These are phyloP conservation scores for Candida krabiensis DNA, from an alignment of 805 yeast genomes.

Conservation along the genomic window DNA sequence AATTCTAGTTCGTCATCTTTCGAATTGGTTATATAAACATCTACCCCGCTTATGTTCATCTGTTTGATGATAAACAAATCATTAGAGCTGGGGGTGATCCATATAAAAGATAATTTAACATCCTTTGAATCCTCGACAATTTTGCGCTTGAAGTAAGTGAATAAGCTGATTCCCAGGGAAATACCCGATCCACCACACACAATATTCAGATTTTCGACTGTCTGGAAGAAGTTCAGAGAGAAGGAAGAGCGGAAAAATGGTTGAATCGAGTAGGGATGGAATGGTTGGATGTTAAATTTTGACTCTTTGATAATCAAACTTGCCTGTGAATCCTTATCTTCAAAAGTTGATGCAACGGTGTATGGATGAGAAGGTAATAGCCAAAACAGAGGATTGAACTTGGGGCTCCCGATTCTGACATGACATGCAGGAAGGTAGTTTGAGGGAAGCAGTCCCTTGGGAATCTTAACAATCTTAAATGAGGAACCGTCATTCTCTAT, in stretches of 20 bases:
- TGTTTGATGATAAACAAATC: slow-evolving; percentile 50
- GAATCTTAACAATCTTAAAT: slow-evolving; percentile 22
- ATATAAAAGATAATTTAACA: slow-evolving; percentile 42
- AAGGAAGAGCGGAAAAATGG: slow-evolving; percentile 45
- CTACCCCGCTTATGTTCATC: slow-evolving; percentile 34
- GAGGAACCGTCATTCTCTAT: slow-evolving; percentile 23
- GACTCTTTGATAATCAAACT: slow-evolving; percentile 49
- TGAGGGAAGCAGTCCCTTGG: slow-evolving; percentile 21
- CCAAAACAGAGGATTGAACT: slow-evolving; percentile 43
- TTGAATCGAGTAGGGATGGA: slow-evolving; percentile 37
- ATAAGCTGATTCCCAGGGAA: slow-evolving; percentile 58
- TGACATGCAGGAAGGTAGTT: slow-evolving; percentile 57
- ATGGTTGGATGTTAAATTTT: slow-evolving; percentile 33
- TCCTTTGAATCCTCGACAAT: slow-evolving; percentile 24
- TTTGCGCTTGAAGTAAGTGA: slow-evolving; percentile 37
- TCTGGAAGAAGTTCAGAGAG: slow-evolving; percentile 42
- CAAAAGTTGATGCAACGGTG: slow-evolving; percentile 47
- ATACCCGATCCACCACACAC: slow-evolving; percentile 77
- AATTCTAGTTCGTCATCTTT: not conserved
- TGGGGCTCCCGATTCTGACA: slow-evolving; percentile 44
- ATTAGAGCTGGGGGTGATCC: slow-evolving; percentile 50
- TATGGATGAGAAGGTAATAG: slow-evolving; percentile 67
- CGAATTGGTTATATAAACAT: slow-evolving; percentile 38
- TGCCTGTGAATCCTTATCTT: slow-evolving; percentile 33
- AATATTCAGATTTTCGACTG: slow-evolving; percentile 50